These are phyloP conservation scores for Macrolepiota fuliginosa DNA, from an alignment of 768 basidiomycete species.

Conservation along the genomic window DNA sequence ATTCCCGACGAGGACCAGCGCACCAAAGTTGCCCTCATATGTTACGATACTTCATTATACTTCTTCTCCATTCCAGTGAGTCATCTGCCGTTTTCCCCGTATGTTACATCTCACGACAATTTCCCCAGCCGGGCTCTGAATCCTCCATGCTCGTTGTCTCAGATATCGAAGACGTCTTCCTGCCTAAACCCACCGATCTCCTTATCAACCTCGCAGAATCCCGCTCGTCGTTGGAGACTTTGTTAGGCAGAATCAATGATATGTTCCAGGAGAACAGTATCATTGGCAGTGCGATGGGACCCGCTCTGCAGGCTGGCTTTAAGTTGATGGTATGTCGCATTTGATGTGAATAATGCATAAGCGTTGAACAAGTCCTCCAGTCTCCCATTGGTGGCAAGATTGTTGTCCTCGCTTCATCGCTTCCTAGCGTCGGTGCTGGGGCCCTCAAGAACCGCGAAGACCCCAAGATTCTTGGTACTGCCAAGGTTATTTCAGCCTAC, in stretches of 20 bases:
- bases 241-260: slow-evolving; percentile 83
- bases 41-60: slow-evolving; percentile 89
- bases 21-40: slow-evolving; percentile 90
- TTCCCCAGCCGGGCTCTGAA: slow-evolving; percentile 64
- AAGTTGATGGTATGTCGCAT: slow-evolving; percentile 74
- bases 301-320: slow-evolving; percentile 93
- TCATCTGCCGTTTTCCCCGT: slow-evolving; percentile 16
- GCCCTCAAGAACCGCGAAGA: slow-evolving; percentile 96
- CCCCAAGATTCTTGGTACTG: slow-evolving; percentile 91
- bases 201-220: slow-evolving; percentile 92
- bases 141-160: slow-evolving; percentile 96
- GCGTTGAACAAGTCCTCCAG: slow-evolving; percentile 33
- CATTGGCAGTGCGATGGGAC: slow-evolving; percentile 91
- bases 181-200: slow-evolving; percentile 95
- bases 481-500: slow-evolving; percentile 55
- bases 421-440: slow-evolving; percentile 88
- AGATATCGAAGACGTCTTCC: slow-evolving; percentile 95
- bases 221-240: slow-evolving; percentile 71
- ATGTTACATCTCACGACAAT: not conserved
- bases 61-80: slow-evolving; percentile 92
- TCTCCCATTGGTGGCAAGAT: slow-evolving; percentile 95
- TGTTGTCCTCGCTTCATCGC: slow-evolving; percentile 76
- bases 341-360: not conserved
- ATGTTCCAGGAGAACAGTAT: slow-evolving; percentile 98
- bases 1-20: slow-evolving; percentile 93